Base-by-base conservation (phyloP, 2,329 filamentous ascomycete species). In the Drechslerella coelobrocha region DNA sequence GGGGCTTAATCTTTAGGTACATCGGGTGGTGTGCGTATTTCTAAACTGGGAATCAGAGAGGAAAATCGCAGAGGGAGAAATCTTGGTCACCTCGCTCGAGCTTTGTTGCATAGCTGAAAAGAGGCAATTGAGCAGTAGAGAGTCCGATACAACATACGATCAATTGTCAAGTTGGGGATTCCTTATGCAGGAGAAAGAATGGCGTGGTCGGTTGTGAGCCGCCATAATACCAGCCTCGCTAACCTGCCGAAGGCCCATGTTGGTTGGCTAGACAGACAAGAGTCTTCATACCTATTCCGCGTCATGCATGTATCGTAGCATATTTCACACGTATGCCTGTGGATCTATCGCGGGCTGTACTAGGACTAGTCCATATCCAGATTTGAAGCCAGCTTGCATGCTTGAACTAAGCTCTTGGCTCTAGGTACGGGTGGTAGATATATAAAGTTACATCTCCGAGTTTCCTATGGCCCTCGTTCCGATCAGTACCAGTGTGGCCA, bases 11-110 rank as follows among this genome's bases (percentile, higher is more conserved):
- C 5, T 31, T 8, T 17, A 72, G 68, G 68, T 72, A 72, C 79
- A 96, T 97, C 80, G 94, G 94, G 19, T 97, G 93, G 93, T 88
- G 86, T 81, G 82, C 86, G 10, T 89, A 88, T 76, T 85, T 88
- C 68, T 89, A 73, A 78, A 17, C 19, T 41, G 37, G 37, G 29
- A 7, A 43, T 10, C 10, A 34, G 50, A 8, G 31, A n/a, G n/a
- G n/a, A n/a, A n/a, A n/a, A n/a, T n/a, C n/a, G n/a, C n/a, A n/a
- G n/a, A n/a, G n/a, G n/a, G n/a, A n/a, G n/a, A n/a, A n/a, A n/a
- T n/a, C n/a, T n/a, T n/a, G n/a, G n/a, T n/a, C n/a, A n/a, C n/a
- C n/a, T n/a, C n/a, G n/a, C n/a, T n/a, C n/a, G n/a, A n/a, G n/a
- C n/a, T n/a, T n/a, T n/a, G n/a, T n/a, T n/a, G n/a, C n/a, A n/a